These are phyloP conservation scores for Nemania sp. DNA, from an alignment of 2,329 filamentous ascomycete species.

Conservation along the genomic window DNA sequence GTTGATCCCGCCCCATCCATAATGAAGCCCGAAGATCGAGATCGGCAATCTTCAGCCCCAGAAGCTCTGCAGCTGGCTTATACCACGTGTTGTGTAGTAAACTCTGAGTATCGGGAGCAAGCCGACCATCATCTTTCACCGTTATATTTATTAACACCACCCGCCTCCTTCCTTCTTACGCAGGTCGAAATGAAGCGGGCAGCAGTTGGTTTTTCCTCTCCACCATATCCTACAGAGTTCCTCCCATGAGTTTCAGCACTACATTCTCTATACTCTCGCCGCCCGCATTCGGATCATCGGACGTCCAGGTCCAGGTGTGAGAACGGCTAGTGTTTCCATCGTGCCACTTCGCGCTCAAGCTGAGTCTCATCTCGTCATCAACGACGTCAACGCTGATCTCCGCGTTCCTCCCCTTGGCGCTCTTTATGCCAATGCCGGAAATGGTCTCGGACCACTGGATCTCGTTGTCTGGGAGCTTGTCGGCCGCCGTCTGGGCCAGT, in stretches of 20 bases:
- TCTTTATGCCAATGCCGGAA: conserved; percentile 31
- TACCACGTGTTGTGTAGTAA: too few relatives aligned
- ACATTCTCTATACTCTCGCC: conserved; percentile 23
- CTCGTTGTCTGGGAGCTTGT: conserved; percentile 28
- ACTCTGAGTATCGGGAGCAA: too few relatives aligned
- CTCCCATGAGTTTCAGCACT: conserved; percentile 23
- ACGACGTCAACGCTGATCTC: conserved; percentile 51
- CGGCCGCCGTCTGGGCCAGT: conserved; percentile 23
- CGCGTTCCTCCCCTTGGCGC: conserved; percentile 26
- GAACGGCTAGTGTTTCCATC: conserved; percentile 4
- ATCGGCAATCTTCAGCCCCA: too few relatives aligned
- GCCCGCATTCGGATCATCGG: conserved; percentile 6
- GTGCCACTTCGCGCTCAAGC: conserved; percentile 33
- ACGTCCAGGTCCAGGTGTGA: conserved; percentile 32
- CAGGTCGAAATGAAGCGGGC: too few relatives aligned
- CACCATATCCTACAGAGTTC: conserved; percentile 1
- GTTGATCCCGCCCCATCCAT: too few relatives aligned
- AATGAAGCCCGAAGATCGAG: too few relatives aligned
- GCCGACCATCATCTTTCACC: too few relatives aligned
- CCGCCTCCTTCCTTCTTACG: too few relatives aligned
- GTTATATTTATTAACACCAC: too few relatives aligned
- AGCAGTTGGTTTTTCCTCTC: not conserved
- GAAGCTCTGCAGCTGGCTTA: too few relatives aligned
- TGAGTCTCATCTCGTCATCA: conserved; percentile 44
- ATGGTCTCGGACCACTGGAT: conserved; percentile 34